Evolutionary conservation across 176 grass and related monocot genomes (phyloP).

Genomic region (Oryza nivara): DNA sequence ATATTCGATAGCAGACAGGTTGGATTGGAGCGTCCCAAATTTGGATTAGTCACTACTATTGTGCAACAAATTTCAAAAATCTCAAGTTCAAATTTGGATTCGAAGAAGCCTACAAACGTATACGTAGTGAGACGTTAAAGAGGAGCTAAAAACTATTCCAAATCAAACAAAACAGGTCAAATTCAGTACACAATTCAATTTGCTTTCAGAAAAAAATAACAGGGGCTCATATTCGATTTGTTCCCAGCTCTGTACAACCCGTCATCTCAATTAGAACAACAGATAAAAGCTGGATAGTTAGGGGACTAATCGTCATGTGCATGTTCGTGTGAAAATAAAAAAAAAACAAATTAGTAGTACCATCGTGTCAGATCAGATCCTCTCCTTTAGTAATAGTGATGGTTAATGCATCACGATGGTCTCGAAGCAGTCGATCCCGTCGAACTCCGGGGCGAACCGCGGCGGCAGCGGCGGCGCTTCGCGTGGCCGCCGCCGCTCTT

Average conservation of each 20-base stretch:
- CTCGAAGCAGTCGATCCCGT: slow-evolving; percentile 80
- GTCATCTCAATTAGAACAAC: neutral
- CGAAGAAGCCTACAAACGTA: too few species aligned
- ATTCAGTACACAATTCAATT: neutral
- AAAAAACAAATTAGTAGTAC: too few species aligned
- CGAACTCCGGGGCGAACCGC: slow-evolving; percentile 68
- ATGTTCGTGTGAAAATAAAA: too few species aligned
- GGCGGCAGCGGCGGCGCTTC: neutral
- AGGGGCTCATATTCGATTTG: neutral
- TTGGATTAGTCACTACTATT: neutral
- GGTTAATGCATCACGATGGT: slow-evolving; percentile 57
- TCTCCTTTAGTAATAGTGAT: too few species aligned
- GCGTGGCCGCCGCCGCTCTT: neutral
- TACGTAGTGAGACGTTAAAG: too few species aligned
- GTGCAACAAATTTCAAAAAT: too few species aligned
- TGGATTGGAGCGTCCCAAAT: neutral
- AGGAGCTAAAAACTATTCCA: too few species aligned
- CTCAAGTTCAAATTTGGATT: too few species aligned
- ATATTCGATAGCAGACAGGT: neutral
- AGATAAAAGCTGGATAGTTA: too few species aligned
- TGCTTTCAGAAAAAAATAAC: neutral
- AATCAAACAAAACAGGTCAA: too few species aligned
- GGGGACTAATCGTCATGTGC: too few species aligned
- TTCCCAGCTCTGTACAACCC: neutral
- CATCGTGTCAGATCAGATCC: too few species aligned